A percentile compares a stretch with the other conserved stretches of the same genome.
phyloP scores from a whole-genome alignment of 2,329 filamentous ascomycete species.

The Dothiorella sarmentorum region DNA sequence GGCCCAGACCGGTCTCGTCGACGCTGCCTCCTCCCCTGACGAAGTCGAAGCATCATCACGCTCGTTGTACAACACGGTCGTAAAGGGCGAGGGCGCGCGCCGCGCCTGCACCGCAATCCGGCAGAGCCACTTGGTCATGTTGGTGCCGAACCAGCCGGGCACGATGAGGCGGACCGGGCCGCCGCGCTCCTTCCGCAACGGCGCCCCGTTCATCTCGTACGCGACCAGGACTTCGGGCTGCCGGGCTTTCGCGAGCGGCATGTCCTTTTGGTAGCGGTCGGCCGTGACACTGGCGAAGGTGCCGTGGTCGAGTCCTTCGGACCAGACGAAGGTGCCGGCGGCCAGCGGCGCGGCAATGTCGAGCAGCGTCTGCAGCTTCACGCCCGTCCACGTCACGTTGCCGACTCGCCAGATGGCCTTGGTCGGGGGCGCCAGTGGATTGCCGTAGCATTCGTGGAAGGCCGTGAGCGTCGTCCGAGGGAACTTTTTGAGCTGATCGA shows the following conservation, averaged over 20 bases:
- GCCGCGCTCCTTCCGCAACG: slow-evolving; percentile 25
- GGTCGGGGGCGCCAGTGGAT: slow-evolving; percentile 30
- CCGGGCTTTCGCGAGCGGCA: slow-evolving; percentile 29
- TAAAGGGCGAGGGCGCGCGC: slow-evolving; percentile 27
- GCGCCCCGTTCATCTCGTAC: slow-evolving; percentile 28
- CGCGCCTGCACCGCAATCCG: slow-evolving; percentile 23
- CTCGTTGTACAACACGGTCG: slow-evolving; percentile 30
- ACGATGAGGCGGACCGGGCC: slow-evolving; percentile 32
- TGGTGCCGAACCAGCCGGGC: slow-evolving; percentile 34
- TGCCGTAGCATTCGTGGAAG: slow-evolving; percentile 39
- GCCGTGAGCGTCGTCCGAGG: slow-evolving; percentile 28
- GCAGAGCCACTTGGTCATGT: slow-evolving; percentile 33
- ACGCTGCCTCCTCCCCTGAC: neutral
- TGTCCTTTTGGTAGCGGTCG: slow-evolving; percentile 33
- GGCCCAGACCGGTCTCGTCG: slow-evolving; percentile 27
- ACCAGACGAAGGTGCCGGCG: slow-evolving; percentile 27
- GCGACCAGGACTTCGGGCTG: slow-evolving; percentile 28
- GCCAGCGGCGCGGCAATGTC: slow-evolving; percentile 21
- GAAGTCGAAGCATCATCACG: slow-evolving; percentile 5
- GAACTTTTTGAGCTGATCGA: slow-evolving; percentile 27
- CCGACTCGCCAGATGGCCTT: slow-evolving; percentile 32
- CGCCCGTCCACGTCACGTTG: slow-evolving; percentile 37
- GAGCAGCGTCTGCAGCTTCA: slow-evolving; percentile 27
- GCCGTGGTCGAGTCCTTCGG: slow-evolving; percentile 30
- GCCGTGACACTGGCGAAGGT: slow-evolving; percentile 25